Evolutionary conservation across 1,284 basidiomycete genomes (phyloP), one percentile per base, ranked within the genome.

Genomic region (Ceraceosorus bombacis): DNA sequence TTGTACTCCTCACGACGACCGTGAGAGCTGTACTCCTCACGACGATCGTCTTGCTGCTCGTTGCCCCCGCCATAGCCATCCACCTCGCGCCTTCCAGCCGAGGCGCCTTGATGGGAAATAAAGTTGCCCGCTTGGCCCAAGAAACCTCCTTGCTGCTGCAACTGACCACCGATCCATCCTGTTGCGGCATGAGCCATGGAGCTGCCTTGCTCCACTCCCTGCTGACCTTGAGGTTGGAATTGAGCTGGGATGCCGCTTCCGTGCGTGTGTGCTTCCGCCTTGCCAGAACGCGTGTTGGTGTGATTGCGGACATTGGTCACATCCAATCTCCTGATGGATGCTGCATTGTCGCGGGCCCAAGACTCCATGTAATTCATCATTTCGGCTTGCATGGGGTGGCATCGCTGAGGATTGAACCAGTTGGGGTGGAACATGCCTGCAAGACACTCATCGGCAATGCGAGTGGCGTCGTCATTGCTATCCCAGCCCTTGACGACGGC

Each of bases 401-500:
- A 59, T 49, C 61, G 59, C 12, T 59, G 46, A 49, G 61, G 64
- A 46, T 63, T 50, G 60, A 64, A 67, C 69, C 69, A 73, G 64
- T 69, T 70, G 6, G 72, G 72, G 53, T 73, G 72, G 65, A 72
- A 72, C 66, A 72, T 67, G 57, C 61, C 59, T 8, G 70, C 72
- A 10, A 73, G 60, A 40, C 70, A 71, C 57, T 70, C 70, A 54
- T 73, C 72, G 2, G 70, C 71, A 9, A 69, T 61, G 5, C 54
- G 69, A 3, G 55, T 49, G 12, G 70, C 55, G 41, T 70, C 63
- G 41, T 58, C 36, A 41, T 53, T 54, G 53, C 71, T 70, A 50
- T 84, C 73, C 91, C 92, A 95, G 1, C 90, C 90, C 70, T 86
- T 86, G 51, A 86, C 86, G 13, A 95, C 82, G 46, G 83, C 15